A percentile compares a stretch with the other conserved stretches of the same genome.
Conservation (phyloP, 2,329 filamentous ascomycete genomes). For the Colletotrichum sp. region DNA sequence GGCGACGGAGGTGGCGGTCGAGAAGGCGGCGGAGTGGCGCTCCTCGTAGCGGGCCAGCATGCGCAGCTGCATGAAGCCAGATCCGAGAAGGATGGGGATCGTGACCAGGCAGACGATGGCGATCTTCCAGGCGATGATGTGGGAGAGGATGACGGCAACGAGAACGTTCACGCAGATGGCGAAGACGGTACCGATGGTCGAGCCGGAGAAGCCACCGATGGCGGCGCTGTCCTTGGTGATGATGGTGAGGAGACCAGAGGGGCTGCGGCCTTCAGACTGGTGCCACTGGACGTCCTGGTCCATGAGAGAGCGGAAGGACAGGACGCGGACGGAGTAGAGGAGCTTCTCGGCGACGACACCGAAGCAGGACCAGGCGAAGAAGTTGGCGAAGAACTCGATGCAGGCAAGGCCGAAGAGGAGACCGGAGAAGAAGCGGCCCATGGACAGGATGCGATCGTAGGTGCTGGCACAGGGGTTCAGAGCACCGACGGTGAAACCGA, state of each 20-base stretch:
- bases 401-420: conserved; percentile 67
- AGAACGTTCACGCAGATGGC: conserved; percentile 60
- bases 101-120: conserved; percentile 59
- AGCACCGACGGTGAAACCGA: conserved; percentile 64
- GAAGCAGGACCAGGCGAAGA: conserved; percentile 61
- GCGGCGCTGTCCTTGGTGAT: conserved; percentile 62
- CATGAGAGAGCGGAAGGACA: conserved; percentile 61
- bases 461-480: conserved; percentile 58
- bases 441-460: conserved; percentile 49
- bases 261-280: conserved; percentile 54
- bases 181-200: conserved; percentile 58
- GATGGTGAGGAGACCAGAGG: conserved; percentile 53
- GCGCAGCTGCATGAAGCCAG: conserved; percentile 59
- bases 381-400: conserved; percentile 64
- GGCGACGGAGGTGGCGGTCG: conserved; percentile 51
- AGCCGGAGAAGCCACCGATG: conserved; percentile 60
- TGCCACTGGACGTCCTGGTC: conserved; percentile 66
- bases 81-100: conserved; percentile 58
- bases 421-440: conserved; percentile 59
- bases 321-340: conserved; percentile 58
- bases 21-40: conserved; percentile 53
- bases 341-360: conserved; percentile 62
- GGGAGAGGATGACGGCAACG: conserved; percentile 57
- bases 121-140: conserved; percentile 64
- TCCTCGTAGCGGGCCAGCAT: conserved; percentile 52